These are phyloP conservation scores for Yarrowia alimentaria DNA, from an alignment of 805 yeast genomes.

Conservation along the genomic window DNA sequence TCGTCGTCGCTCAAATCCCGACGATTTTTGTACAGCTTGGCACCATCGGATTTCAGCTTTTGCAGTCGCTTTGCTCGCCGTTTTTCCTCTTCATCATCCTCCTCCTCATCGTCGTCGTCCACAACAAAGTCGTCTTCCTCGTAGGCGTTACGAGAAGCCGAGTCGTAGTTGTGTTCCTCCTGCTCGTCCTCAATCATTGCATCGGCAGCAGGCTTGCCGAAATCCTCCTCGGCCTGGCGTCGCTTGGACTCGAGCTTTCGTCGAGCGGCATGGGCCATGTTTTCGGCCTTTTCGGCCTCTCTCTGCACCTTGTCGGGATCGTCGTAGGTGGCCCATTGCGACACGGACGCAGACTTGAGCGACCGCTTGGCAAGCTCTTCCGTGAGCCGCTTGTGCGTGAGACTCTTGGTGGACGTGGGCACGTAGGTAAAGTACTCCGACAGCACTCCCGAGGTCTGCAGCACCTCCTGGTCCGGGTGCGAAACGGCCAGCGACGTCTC, in stretches of 20 bases:
- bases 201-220: constrained; percentile 12
- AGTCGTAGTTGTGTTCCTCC: constrained; percentile 32
- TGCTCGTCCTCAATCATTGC: constrained; percentile 24
- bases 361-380: constrained; percentile 40
- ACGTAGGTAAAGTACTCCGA: constrained; percentile 67
- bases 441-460: constrained; percentile 66
- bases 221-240: constrained; percentile 35
- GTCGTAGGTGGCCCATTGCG: constrained; percentile 43
- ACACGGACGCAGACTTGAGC: constrained; percentile 37
- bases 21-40: constrained; percentile 31
- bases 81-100: constrained; percentile 37
- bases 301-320: constrained; percentile 48
- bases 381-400: constrained; percentile 77
- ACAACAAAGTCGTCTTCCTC: constrained; percentile 44
- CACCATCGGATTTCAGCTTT: constrained; percentile 37
- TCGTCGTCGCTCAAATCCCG: constrained; percentile 30
- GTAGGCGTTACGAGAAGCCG: constrained; percentile 35
- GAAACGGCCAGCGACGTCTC: constrained; percentile 73
- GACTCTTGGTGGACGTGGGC: constrained; percentile 87
- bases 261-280: constrained; percentile 42
- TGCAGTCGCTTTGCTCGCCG: constrained; percentile 38
- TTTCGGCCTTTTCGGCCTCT: constrained; percentile 45
- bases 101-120: constrained; percentile 38
- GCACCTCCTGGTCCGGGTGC: constrained; percentile 67
- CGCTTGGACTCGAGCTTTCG: constrained; percentile 44